Evolutionary conservation across 768 basidiomycete genomes (phyloP), one percentile per base, ranked within the genome.

Genomic region (Leccinum boreale): DNA sequence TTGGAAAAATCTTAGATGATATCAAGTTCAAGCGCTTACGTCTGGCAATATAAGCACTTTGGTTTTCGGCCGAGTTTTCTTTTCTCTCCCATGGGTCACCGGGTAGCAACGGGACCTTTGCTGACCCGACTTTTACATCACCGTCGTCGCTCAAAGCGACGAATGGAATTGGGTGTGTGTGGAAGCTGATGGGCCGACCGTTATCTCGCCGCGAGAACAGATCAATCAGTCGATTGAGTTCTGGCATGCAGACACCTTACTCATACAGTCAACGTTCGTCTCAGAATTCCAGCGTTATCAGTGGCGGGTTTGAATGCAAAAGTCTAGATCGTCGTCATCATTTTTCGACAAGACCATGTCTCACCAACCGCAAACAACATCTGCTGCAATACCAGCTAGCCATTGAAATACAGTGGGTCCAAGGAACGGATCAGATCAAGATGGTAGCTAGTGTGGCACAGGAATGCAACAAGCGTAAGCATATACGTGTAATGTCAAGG

Each of bases 31-130:
- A 12, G 44, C n/a, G 17, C 48, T 67, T 67, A 69, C 67, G 67
- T 64, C 62, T 11, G 44, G 47, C 15, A 61, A 63, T 68, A 63
- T 66, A 26, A 17, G 44, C 56, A 33, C 59, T 55, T 66, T 55
- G 42, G 56, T 53, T 61, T 49, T 52, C 35, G 44, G 44, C 29
- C 24, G 33, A 36, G 21, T n/a, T 44, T 44, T 19, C 19, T 31
- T 48, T 23, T 19, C 35, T 33, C 46, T 42, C 50, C 14, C 35
- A 36, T 53, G 42, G 49, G 26, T 49, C n/a, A n/a, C n/a, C n/a
- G 48, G 28, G 17, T 60, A 53, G 52, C 55, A 24, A 56, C 42
- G 19, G 42, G 42, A 44, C 42, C 42, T 28, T 24, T 26, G 50
- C 31, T 58, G 28, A 58, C 61, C 46, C 51, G n/a, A 54, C 11